Evolutionary conservation across 208 protist species (phyloP).

Genomic region (Leishmania major): DNA sequence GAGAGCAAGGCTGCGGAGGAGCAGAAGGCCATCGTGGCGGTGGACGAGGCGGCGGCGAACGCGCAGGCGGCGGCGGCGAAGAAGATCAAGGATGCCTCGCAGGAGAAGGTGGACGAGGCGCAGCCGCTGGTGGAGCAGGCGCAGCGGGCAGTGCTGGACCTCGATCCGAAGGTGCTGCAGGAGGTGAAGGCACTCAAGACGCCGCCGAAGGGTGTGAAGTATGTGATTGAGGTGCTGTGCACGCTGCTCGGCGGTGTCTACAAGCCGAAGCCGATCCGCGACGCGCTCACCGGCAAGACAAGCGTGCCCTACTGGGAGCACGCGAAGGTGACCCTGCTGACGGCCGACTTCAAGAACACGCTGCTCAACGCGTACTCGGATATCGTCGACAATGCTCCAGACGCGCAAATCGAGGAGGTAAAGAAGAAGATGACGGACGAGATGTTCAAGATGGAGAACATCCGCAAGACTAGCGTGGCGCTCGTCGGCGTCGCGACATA

Average conservation of each 20-base stretch:
- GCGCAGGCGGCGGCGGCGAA: constrained; percentile 91
- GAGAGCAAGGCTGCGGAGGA: constrained; percentile 90
- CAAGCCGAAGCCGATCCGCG: constrained; percentile 86
- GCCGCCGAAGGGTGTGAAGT: constrained; percentile 96
- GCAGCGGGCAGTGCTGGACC: constrained; percentile 88
- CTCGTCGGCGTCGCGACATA: constrained; percentile 96
- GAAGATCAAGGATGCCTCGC: constrained; percentile 95
- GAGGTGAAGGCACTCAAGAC: constrained; percentile 96
- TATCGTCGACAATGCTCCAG: constrained; percentile 88
- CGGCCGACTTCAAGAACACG: constrained; percentile 90
- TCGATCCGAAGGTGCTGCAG: constrained; percentile 94
- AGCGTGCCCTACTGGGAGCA: constrained; percentile 94
- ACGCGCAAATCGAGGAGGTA: constrained; percentile 93
- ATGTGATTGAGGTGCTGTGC: constrained; percentile 92
- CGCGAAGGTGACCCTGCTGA: constrained; percentile 84
- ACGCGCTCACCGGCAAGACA: constrained; percentile 86
- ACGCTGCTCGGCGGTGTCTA: constrained; percentile 87
- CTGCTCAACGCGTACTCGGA: constrained; percentile 82
- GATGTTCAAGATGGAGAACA: constrained; percentile 96
- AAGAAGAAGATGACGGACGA: constrained; percentile 93
- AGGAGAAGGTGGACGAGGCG: constrained; percentile 95
- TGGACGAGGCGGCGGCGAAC: constrained; percentile 92
- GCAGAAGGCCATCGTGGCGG: constrained; percentile 81
- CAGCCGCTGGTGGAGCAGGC: constrained; percentile 95
- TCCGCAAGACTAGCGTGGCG: constrained; percentile 87